Conservation (phyloP, 164 flowering plant genomes). For the Hamamelis virginiana region DNA sequence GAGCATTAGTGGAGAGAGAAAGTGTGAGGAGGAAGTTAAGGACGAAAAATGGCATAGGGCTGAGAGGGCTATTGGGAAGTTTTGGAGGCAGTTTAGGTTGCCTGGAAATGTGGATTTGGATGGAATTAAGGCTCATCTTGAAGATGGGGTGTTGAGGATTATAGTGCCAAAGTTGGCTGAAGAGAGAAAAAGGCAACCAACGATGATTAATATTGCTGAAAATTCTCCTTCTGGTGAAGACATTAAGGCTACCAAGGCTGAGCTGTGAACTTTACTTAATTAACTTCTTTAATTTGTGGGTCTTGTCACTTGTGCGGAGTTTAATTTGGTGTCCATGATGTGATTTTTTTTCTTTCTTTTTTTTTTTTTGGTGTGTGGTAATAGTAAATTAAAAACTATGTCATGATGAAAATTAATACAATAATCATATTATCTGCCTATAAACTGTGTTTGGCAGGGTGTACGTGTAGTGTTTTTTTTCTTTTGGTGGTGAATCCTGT, state of each 20-base stretch:
- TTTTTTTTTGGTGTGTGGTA: too few species aligned
- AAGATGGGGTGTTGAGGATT: slow-evolving; percentile 49
- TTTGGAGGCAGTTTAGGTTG: slow-evolving; percentile 54
- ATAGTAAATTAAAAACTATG: too few species aligned
- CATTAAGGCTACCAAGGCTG: slow-evolving; percentile 19
- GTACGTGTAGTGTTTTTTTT: too few species aligned
- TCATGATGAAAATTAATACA: too few species aligned
- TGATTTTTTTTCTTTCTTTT: too few species aligned
- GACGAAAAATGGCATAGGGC: slow-evolving; percentile 53
- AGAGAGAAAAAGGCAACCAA: slow-evolving; percentile 33
- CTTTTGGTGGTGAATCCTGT: too few species aligned
- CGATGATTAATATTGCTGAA: slow-evolving; percentile 30
- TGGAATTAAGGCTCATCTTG: slow-evolving; percentile 36
- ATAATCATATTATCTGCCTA: too few species aligned
- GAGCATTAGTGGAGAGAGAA: slow-evolving; percentile 51
- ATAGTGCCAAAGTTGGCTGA: slow-evolving; percentile 36
- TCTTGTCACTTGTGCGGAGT: too few species aligned
- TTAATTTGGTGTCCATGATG: too few species aligned
- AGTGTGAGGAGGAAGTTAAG: slow-evolving; percentile 26
- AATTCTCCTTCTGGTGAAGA: slow-evolving; percentile 4
- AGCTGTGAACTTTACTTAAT: too few species aligned
- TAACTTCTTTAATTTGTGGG: too few species aligned
- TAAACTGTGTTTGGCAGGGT: too few species aligned
- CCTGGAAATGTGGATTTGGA: slow-evolving; percentile 44
- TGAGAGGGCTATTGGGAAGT: slow-evolving; percentile 40